Conservation (phyloP, 768 basidiomycete species). For the Xerocomus brunneocitrinus region DNA sequence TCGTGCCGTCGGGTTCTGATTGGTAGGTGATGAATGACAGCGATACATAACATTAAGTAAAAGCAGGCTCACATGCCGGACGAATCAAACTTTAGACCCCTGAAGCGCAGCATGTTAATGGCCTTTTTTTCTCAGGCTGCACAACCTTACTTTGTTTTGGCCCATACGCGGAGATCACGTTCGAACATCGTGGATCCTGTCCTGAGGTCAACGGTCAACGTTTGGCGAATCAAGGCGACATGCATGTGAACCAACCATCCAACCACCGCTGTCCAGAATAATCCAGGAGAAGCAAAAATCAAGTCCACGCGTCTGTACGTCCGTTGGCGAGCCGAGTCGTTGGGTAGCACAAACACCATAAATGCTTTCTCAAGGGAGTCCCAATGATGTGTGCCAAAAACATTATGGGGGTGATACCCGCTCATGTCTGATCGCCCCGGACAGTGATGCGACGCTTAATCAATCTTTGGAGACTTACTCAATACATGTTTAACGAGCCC, state of each 20-base stretch:
- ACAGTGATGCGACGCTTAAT: constrained; percentile 9
- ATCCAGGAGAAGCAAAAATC: constrained; percentile 70
- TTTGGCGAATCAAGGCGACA: not conserved
- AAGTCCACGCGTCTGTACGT: constrained; percentile 74
- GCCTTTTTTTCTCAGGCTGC: not conserved
- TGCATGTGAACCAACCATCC: constrained; percentile 57
- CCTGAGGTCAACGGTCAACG: constrained; percentile 36
- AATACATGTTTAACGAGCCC: constrained; percentile 81
- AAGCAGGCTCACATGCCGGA: constrained; percentile 58
- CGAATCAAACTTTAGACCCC: constrained; percentile 82
- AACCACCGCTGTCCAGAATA: constrained; percentile 85
- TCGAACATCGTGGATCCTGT: constrained; percentile 90
- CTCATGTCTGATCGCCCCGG: constrained; percentile 45
- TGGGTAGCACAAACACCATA: constrained; percentile 69
- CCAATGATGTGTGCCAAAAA: constrained; percentile 56
- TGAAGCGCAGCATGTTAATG: constrained; percentile 23
- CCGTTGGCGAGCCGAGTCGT: constrained; percentile 29
- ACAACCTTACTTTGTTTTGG: constrained; percentile 51
- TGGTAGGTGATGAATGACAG: not conserved
- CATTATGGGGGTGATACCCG: constrained; percentile 53
- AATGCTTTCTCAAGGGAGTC: constrained; percentile 83
- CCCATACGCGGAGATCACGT: constrained; percentile 74
- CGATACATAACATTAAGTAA: not conserved
- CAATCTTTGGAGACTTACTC: constrained; percentile 44
- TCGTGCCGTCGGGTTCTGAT: constrained; percentile 54